Conservation (phyloP, 2,329 filamentous ascomycete species). For the Verruconis gallopava region DNA sequence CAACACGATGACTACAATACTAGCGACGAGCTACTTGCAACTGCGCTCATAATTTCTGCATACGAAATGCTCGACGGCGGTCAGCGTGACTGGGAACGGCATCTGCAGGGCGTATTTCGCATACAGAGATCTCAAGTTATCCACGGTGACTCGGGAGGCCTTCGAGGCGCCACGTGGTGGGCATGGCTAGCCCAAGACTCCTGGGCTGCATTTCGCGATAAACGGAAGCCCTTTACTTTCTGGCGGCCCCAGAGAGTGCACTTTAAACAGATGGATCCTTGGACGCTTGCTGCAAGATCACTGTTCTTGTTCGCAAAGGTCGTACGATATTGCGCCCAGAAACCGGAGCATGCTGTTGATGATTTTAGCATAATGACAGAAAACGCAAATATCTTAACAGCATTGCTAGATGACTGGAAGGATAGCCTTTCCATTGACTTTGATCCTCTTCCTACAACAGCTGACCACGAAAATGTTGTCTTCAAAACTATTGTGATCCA, state of each 20-base stretch:
- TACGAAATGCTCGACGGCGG: slow-evolving; percentile 53
- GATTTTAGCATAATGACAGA: slow-evolving; percentile 30
- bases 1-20: slow-evolving; percentile 44
- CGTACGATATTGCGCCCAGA: slow-evolving; percentile 43
- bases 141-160: slow-evolving; percentile 43
- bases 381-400: slow-evolving; percentile 32
- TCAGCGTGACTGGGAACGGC: slow-evolving; percentile 45
- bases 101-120: slow-evolving; percentile 53
- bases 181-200: slow-evolving; percentile 52
- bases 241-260: slow-evolving; percentile 42
- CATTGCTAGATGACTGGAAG: slow-evolving; percentile 39
- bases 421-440: slow-evolving; percentile 32
- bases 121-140: slow-evolving; percentile 50
- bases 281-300: slow-evolving; percentile 37
- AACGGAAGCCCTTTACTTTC: slow-evolving; percentile 42
- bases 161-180: slow-evolving; percentile 51
- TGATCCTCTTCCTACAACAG: slow-evolving; percentile 25
- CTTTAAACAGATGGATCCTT: slow-evolving; percentile 27
- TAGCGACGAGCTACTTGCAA: slow-evolving; percentile 45
- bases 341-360: slow-evolving; percentile 30
- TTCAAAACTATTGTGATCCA: slow-evolving; percentile 41
- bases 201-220: slow-evolving; percentile 50
- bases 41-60: slow-evolving; percentile 47
- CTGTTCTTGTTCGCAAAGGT: slow-evolving; percentile 44
- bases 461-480: slow-evolving; percentile 14